Percentiles rank a stretch among this genome's conserved stretches.
phyloP scores from a whole-genome alignment of 2,329 filamentous ascomycete species.

The Diplodia seriata region DNA sequence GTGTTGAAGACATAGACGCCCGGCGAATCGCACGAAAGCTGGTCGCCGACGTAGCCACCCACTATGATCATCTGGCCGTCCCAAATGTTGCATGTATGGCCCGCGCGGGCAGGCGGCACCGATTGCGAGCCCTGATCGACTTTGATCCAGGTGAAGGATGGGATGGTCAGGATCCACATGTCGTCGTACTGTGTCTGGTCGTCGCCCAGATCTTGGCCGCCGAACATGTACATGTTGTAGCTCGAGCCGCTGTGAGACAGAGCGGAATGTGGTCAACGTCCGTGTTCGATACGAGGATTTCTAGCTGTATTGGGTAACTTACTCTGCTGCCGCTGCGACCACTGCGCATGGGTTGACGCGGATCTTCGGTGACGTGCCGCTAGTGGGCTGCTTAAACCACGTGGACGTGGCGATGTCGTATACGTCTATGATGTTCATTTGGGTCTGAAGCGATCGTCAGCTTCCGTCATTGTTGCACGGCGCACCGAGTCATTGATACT shows the following conservation, averaged over 20 bases:
- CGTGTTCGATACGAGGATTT: slow-evolving; percentile 7
- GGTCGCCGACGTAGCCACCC: slow-evolving; percentile 70
- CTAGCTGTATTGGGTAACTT: slow-evolving; percentile 34
- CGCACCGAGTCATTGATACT: slow-evolving; percentile 32
- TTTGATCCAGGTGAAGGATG: slow-evolving; percentile 80
- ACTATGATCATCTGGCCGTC: slow-evolving; percentile 81
- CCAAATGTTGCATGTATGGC: slow-evolving; percentile 79
- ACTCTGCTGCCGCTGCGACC: slow-evolving; percentile 72
- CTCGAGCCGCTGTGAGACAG: slow-evolving; percentile 62
- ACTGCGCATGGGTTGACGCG: slow-evolving; percentile 74
- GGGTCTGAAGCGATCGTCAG: slow-evolving; percentile 51
- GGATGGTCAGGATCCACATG: slow-evolving; percentile 80
- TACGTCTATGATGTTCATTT: slow-evolving; percentile 78
- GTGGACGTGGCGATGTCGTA: slow-evolving; percentile 74
- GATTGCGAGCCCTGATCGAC: slow-evolving; percentile 61
- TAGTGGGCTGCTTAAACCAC: slow-evolving; percentile 78
- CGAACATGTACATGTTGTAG: slow-evolving; percentile 80
- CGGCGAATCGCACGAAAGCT: slow-evolving; percentile 69
- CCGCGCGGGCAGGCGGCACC: slow-evolving; percentile 66
- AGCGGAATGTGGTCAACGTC: slow-evolving; percentile 5
- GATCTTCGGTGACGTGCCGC: slow-evolving; percentile 64
- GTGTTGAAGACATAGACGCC: slow-evolving; percentile 81
- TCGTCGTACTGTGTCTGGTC: slow-evolving; percentile 69
- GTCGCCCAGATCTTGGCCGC: slow-evolving; percentile 72
- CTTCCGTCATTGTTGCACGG: background rate